Conservation (phyloP, 257 asterid species). For the Solanum stenotomum region DNA sequence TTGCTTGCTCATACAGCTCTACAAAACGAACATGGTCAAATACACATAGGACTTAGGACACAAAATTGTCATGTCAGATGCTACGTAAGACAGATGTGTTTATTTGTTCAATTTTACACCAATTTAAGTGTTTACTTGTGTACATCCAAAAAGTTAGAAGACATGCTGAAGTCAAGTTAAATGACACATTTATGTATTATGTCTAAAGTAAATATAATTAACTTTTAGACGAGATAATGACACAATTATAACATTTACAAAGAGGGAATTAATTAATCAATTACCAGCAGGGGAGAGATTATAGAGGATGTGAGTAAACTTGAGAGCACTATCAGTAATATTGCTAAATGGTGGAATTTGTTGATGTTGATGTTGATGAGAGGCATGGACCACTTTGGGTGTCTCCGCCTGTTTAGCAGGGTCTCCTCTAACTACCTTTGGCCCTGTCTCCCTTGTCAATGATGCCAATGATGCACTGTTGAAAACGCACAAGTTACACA, state of each 20-base stretch:
- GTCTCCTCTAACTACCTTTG: conserved; percentile 83
- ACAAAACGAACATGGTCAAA: neutral
- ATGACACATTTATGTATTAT: too few relatives aligned
- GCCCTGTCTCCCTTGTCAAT: conserved; percentile 80
- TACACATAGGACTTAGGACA: too few relatives aligned
- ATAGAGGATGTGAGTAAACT: conserved; percentile 86
- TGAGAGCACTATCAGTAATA: conserved; percentile 63
- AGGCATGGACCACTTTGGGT: conserved; percentile 24
- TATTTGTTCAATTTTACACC: too few relatives aligned
- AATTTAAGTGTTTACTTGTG: too few relatives aligned
- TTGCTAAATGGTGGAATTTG: conserved; percentile 27
- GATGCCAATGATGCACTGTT: conserved; percentile 80
- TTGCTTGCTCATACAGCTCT: conserved; percentile 90
- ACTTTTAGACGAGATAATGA: neutral
- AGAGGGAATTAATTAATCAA: neutral
- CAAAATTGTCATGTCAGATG: too few relatives aligned
- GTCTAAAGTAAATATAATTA: neutral
- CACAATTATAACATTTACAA: neutral
- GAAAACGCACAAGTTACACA: neutral
- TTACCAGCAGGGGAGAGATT: conserved; percentile 90
- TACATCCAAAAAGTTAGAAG: too few relatives aligned
- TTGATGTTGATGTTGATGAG: conserved; percentile 19
- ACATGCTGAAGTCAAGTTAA: too few relatives aligned
- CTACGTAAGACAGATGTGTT: too few relatives aligned
- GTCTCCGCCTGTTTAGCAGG: conserved; percentile 50